A percentile compares a stretch with the other conserved stretches of the same genome.
Conservation (phyloP, 2,329 filamentous ascomycete genomes). For the Aphanocladium album region DNA sequence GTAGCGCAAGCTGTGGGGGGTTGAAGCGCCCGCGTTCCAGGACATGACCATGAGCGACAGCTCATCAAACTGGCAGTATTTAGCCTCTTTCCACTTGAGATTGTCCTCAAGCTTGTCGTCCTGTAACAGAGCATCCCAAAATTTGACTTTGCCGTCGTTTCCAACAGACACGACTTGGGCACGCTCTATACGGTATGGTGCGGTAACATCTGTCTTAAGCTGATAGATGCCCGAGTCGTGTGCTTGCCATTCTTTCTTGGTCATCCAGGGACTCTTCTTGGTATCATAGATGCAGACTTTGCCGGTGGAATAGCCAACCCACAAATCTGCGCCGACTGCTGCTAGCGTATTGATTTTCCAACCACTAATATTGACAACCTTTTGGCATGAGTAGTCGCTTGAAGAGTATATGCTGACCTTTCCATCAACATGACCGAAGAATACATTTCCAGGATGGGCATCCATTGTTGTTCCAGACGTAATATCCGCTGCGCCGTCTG, state of each 20-base stretch:
- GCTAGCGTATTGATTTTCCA: conserved; percentile 92
- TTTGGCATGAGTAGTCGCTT: conserved; percentile 70
- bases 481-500: conserved; percentile 75
- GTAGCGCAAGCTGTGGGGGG: conserved; percentile 74
- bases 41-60: conserved; percentile 78
- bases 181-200: conserved; percentile 78
- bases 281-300: conserved; percentile 93
- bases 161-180: conserved; percentile 83
- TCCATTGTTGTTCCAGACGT: conserved; percentile 75
- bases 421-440: conserved; percentile 87
- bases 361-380: conserved; percentile 77
- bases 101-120: conserved; percentile 90
- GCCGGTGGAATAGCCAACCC: conserved; percentile 92
- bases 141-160: conserved; percentile 74
- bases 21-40: conserved; percentile 96
- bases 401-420: conserved; percentile 92
- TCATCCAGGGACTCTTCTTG: conserved; percentile 72
- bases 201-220: conserved; percentile 72
- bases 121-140: conserved; percentile 90
- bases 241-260: conserved; percentile 92
- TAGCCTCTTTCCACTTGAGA: conserved; percentile 77
- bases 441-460: conserved; percentile 71
- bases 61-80: conserved; percentile 83
- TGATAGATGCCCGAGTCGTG: conserved; percentile 78
- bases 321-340: conserved; percentile 76